Evolutionary conservation across 2,329 filamentous ascomycete species (phyloP).

Genomic region (Paecilomyces fulvus): DNA sequence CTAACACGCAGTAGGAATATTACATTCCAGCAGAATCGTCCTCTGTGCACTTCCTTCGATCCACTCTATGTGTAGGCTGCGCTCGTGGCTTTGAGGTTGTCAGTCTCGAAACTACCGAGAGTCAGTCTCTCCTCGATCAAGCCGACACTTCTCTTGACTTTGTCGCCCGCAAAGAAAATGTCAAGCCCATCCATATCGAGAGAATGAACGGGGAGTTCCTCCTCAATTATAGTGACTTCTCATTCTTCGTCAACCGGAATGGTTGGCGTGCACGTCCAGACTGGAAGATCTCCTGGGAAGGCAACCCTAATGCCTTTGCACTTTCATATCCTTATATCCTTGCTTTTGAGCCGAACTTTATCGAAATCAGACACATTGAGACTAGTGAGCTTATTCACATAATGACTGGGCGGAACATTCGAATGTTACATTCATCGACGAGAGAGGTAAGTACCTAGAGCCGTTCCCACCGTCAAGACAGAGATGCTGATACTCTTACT

Average conservation of each 20-base stretch:
- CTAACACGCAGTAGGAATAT: conserved; percentile 60
- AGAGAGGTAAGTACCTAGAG: conserved; percentile 64
- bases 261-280: conserved; percentile 93
- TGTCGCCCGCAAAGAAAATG: conserved; percentile 84
- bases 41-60: conserved; percentile 94
- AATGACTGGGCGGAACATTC: conserved; percentile 89
- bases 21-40: conserved; percentile 98
- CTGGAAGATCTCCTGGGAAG: conserved; percentile 98
- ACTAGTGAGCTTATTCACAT: conserved; percentile 87
- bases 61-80: conserved; percentile 92
- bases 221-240: conserved; percentile 97
- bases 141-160: conserved; percentile 97
- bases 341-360: conserved; percentile 94
- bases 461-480: neutral
- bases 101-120: conserved; percentile 92
- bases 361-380: conserved; percentile 93
- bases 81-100: conserved; percentile 95
- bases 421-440: conserved; percentile 95
- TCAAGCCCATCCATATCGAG: conserved; percentile 94
- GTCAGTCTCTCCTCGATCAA: conserved; percentile 91
- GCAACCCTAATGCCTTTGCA: conserved; percentile 82
- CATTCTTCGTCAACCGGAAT: conserved; percentile 98
- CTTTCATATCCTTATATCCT: conserved; percentile 95
- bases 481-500: conserved; percentile 15
- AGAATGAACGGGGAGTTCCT: conserved; percentile 94